Conservation (phyloP, 139 green algal species). For the Raphidocelis subcapitata region DNA sequence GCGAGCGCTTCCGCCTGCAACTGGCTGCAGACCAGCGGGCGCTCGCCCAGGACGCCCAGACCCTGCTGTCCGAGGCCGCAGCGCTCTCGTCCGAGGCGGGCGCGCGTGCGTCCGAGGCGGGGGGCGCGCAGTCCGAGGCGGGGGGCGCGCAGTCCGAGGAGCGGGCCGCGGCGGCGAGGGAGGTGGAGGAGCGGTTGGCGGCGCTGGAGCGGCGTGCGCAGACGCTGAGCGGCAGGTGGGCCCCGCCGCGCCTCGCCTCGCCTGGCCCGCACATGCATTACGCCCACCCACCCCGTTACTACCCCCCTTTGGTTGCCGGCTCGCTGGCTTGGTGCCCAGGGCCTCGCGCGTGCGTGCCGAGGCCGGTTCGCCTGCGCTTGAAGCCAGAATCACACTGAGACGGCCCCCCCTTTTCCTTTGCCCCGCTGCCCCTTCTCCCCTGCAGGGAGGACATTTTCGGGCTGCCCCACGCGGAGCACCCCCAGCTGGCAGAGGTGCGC, state of each 20-base stretch:
- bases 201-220: not conserved
- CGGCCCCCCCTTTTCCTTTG: no score
- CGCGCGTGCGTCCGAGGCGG: constrained; percentile 17
- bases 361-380: no score
- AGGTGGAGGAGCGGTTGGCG: constrained; percentile 64
- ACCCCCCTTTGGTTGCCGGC: no score
- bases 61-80: constrained; percentile 24
- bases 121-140: constrained; percentile 58
- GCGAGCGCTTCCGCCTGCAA: constrained; percentile 41
- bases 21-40: constrained; percentile 37
- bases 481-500: constrained; percentile 42
- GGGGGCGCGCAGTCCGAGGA: constrained; percentile 35
- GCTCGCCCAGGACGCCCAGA: no score
- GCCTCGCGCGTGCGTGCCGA: no score
- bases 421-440: no score
- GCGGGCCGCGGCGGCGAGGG: not conserved
- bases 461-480: constrained; percentile 54
- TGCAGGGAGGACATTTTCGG: constrained; percentile 70
- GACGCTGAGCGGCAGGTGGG: no score
- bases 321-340: no score
- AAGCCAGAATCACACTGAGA: no score
- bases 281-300: no score
- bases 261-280: no score
- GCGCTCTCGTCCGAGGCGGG: not conserved
- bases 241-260: no score